Evolutionary conservation across 2,329 filamentous ascomycete genomes (phyloP).

Genomic region (Botryosphaeria dothidea): DNA sequence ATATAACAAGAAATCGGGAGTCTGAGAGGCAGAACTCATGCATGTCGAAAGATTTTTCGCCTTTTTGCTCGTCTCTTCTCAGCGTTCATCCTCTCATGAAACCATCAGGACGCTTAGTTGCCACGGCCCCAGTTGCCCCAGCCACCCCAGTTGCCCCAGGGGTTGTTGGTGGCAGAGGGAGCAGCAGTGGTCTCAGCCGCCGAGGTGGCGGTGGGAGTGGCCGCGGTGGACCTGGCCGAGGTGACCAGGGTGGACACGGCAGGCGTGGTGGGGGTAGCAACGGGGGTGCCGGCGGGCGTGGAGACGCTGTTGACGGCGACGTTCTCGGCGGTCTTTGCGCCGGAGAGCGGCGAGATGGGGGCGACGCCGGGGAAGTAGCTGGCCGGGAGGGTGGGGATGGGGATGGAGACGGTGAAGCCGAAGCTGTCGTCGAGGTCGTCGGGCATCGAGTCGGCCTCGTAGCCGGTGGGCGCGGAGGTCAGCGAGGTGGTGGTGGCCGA

Average conservation of each 20-base stretch:
- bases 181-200: not conserved
- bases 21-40: not conserved
- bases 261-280: not conserved
- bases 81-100: not conserved
- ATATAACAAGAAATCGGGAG: not conserved
- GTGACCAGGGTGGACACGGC: conserved; percentile 4
- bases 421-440: conserved; percentile 34
- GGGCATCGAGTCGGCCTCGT: conserved; percentile 40
- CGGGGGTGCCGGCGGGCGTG: not conserved
- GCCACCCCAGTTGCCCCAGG: conserved; percentile 1
- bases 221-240: not conserved
- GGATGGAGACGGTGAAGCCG: conserved; percentile 37
- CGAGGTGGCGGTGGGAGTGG: not conserved
- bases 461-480: conserved; percentile 38
- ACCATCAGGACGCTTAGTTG: not conserved
- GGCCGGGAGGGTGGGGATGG: conserved; percentile 43
- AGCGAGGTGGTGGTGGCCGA: conserved; percentile 39
- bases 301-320: not conserved
- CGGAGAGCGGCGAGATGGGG: conserved; percentile 32
- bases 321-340: not conserved
- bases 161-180: not conserved
- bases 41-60: not conserved
- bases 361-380: conserved; percentile 41
- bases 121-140: not conserved
- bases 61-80: not conserved